A percentile compares a stretch with the other conserved stretches of the same genome.
Conservation (phyloP, 768 basidiomycete genomes). For the Psilocybe cyanescens region DNA sequence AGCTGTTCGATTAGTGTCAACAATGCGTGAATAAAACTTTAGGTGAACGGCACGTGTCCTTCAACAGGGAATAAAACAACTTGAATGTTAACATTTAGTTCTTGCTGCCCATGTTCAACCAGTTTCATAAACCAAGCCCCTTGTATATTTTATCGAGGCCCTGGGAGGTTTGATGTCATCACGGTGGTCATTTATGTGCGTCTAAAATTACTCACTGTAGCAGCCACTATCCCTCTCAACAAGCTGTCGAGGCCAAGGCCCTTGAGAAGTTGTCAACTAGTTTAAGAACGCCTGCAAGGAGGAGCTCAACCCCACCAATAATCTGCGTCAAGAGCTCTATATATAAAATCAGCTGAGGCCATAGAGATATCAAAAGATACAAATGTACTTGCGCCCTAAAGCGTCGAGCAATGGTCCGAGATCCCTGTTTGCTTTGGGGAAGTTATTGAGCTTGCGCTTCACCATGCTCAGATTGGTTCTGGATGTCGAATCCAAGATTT, state of each 20-base stretch:
- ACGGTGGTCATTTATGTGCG: not conserved
- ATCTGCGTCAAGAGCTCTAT: constrained; percentile 41
- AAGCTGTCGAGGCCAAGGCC: constrained; percentile 36
- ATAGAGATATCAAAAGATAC: not conserved
- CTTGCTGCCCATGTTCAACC: constrained; percentile 16
- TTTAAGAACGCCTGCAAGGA: constrained; percentile 39
- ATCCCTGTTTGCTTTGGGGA: constrained; percentile 41
- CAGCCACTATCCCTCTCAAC: constrained; percentile 34
- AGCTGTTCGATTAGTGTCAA: too few species aligned
- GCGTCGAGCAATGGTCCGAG: constrained; percentile 41
- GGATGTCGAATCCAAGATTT: not conserved
- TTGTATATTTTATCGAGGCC: constrained; percentile 39
- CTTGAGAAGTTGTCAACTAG: constrained; percentile 36
- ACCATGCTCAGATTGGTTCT: not conserved
- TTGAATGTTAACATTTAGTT: not conserved
- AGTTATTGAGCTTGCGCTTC: constrained; percentile 32
- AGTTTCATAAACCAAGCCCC: constrained; percentile 35
- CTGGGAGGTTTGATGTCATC: constrained; percentile 8
- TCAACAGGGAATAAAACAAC: too few species aligned
- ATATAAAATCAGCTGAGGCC: not conserved
- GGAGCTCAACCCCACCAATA: constrained; percentile 38
- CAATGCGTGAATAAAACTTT: too few species aligned
- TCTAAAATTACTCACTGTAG: constrained; percentile 23
- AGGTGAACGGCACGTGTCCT: too few species aligned
- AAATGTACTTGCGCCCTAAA: constrained; percentile 31